phyloP scores from a whole-genome alignment of 2,329 filamentous ascomycete genomes.

The Meredithiella fracta region DNA sequence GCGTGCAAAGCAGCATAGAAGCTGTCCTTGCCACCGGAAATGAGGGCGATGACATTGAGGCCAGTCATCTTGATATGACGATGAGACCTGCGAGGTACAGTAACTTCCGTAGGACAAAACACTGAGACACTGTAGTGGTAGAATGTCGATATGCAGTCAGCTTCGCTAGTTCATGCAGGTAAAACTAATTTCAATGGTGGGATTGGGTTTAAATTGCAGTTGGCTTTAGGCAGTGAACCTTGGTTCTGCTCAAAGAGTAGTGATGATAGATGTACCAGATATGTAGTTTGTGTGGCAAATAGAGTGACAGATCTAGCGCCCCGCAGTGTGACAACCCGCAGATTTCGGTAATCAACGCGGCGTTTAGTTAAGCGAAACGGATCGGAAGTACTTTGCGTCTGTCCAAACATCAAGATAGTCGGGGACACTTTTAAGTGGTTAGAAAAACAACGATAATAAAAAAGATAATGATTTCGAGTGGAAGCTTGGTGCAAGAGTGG shows the following conservation, averaged over 20 bases:
- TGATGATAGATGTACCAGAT: not conserved
- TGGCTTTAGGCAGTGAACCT: not conserved
- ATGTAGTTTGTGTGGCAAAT: not conserved
- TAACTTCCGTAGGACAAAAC: no score
- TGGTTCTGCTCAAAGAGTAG: not conserved
- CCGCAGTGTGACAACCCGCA: not conserved
- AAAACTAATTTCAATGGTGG: not conserved
- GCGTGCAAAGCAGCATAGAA: conserved; percentile 89
- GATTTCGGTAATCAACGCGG: not conserved
- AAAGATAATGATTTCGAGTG: not conserved
- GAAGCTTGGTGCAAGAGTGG: no score
- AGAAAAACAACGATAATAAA: not conserved
- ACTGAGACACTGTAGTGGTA: not conserved
- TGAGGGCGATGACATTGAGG: conserved; percentile 71
- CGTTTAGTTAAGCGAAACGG: not conserved
- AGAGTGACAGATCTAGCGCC: not conserved
- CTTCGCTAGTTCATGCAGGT: not conserved
- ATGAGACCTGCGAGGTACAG: no score
- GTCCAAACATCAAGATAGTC: no score
- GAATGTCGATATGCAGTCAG: not conserved
- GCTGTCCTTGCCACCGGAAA: conserved; percentile 95
- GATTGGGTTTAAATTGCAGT: not conserved
- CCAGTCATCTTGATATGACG: not conserved
- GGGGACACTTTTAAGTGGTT: not conserved
- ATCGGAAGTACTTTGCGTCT: no score